phyloP scores from a whole-genome alignment of 2,329 filamentous ascomycete genomes.

The Neonectria faginata region DNA sequence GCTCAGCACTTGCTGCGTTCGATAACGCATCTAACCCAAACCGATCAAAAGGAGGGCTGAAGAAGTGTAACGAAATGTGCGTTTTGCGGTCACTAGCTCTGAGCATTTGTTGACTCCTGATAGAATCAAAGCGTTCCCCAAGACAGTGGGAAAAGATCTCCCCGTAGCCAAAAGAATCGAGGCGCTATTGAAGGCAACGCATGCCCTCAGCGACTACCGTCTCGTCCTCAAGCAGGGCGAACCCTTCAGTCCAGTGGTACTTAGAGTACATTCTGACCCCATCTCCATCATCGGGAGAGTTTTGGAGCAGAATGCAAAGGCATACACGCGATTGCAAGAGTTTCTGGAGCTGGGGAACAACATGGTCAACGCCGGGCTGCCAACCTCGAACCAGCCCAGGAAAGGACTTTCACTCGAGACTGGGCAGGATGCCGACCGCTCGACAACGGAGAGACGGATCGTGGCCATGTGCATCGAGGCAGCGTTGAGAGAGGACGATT shows the following conservation, averaged over 20 bases:
- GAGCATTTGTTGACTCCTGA: constrained; percentile 37
- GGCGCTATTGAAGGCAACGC: constrained; percentile 77
- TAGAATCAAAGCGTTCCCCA: constrained; percentile 73
- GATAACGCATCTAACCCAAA: constrained; percentile 88
- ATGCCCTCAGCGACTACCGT: constrained; percentile 80
- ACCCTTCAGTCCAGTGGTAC: constrained; percentile 81
- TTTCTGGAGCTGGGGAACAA: constrained; percentile 76
- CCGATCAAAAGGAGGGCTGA: constrained; percentile 78
- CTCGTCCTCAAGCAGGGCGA: constrained; percentile 83
- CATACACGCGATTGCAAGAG: constrained; percentile 80
- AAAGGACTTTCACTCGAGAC: constrained; percentile 33
- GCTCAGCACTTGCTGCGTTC: constrained; percentile 76
- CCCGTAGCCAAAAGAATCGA: constrained; percentile 67
- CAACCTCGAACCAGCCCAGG: constrained; percentile 29
- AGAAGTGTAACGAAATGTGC: constrained; percentile 81
- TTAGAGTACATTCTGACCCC: constrained; percentile 82
- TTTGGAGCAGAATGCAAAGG: constrained; percentile 78
- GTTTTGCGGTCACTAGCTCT: constrained; percentile 39
- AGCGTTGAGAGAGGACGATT: constrained; percentile 80
- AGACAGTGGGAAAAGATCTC: constrained; percentile 64
- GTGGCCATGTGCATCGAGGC: constrained; percentile 85
- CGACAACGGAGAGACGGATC: constrained; percentile 72
- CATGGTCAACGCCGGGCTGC: constrained; percentile 71
- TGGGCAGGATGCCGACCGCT: constrained; percentile 47
- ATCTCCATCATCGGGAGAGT: constrained; percentile 78